Evolutionary conservation across 805 yeast genomes (phyloP).

Genomic region (Kuraishia cidri): DNA sequence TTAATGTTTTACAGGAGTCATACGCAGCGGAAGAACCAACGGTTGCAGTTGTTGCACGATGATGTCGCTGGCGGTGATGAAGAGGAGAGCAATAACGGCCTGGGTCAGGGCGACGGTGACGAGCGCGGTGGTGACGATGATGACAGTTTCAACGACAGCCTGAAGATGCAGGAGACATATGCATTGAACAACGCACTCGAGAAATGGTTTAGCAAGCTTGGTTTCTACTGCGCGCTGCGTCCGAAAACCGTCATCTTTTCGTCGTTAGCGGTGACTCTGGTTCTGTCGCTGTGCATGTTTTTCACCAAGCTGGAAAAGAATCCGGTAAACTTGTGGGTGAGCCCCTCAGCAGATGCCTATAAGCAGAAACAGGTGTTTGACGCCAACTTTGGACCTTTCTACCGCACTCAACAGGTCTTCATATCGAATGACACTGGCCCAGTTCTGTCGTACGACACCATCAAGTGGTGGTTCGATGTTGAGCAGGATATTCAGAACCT

Average conservation of each 20-base stretch:
- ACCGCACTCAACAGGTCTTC: conserved; percentile 78
- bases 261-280: conserved; percentile 28
- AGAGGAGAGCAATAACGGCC: too few relatives aligned
- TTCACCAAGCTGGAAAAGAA: conserved; percentile 57
- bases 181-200: conserved; percentile 39
- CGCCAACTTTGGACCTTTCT: conserved; percentile 83
- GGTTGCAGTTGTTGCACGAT: too few relatives aligned
- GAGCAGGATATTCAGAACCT: conserved; percentile 44
- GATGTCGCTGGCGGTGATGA: too few relatives aligned
- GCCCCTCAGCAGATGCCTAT: conserved; percentile 62
- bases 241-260: conserved; percentile 46
- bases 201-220: conserved; percentile 36
- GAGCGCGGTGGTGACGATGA: too few relatives aligned
- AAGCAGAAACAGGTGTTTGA: conserved; percentile 66
- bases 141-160: too few relatives aligned
- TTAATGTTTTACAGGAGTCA: too few relatives aligned
- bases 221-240: conserved; percentile 48
- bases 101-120: too few relatives aligned
- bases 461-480: conserved; percentile 85
- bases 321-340: conserved; percentile 88
- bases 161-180: conserved; percentile 27
- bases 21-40: too few relatives aligned
- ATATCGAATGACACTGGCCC: conserved; percentile 61
- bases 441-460: conserved; percentile 58
- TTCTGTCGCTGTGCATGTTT: conserved; percentile 43